Evolutionary conservation across 345 rosid genomes (phyloP).

Genomic region (Raphanus sativus): DNA sequence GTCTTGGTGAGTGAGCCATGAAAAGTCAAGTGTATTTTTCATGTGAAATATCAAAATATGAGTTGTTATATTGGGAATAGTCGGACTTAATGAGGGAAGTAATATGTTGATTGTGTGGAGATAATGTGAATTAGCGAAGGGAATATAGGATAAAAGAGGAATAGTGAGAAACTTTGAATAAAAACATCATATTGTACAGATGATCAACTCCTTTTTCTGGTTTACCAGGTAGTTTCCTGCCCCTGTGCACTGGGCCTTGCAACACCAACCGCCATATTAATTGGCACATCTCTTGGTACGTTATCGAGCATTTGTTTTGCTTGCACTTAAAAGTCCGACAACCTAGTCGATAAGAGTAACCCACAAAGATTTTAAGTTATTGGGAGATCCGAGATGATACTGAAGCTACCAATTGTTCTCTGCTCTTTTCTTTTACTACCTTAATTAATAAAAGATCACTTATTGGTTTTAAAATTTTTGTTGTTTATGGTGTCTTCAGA

Average conservation of each 20-base stretch:
- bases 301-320: constrained; percentile 28
- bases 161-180: not conserved
- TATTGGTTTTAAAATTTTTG: not conserved
- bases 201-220: constrained; percentile 13
- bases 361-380: not conserved
- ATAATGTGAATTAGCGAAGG: constrained; percentile 1
- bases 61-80: not conserved
- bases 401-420: not conserved
- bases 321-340: not conserved
- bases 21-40: constrained; percentile 14
- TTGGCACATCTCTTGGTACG: constrained; percentile 96
- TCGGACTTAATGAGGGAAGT: not conserved
- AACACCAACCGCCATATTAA: constrained; percentile 94
- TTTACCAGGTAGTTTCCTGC: constrained; percentile 87
- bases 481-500: constrained; percentile 12
- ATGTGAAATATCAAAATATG: constrained; percentile 3
- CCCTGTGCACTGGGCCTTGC: constrained; percentile 99
- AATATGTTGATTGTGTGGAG: constrained; percentile 5
- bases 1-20: constrained; percentile 71
- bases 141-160: not conserved
- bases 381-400: constrained; percentile 8
- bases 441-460: not conserved
- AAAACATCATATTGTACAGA: not conserved
- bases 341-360: constrained; percentile 15
- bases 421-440: not conserved